Base-by-base conservation (phyloP, 352 stramenopile genomes). In the Phytophthora nicotianae region DNA sequence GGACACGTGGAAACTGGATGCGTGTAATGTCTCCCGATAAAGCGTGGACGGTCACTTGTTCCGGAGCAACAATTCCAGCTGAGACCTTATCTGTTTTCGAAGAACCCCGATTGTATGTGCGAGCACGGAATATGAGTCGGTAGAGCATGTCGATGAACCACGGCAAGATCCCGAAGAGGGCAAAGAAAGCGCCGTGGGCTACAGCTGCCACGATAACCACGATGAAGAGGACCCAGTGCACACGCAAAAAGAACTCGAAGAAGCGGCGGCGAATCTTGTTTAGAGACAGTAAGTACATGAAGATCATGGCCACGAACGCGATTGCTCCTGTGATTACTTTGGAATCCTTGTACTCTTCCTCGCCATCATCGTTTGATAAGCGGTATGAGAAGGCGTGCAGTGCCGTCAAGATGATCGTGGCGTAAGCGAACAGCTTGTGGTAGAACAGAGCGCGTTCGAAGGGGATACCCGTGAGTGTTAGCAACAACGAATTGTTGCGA, bases 381-480 rank as follows among this genome's bases (percentile, higher is more conserved):
- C 74, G 37, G 32, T 83, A 84, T 0, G 72, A 24, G 5, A 82
- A 29, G 0, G 58, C 77, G 32, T 86, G 77, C n/a, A 84, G 43
- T 0, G 23, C 61, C 9, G 60, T 37, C 16, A 81, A 47, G 1
- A 79, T 11, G 20, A 77, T 63, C 2, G 70, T 59, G 13, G 79
- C 38, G 37, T 72, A 48, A 7, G 59, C 72, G n/a, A 81, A 77
- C 6, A 82, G 33, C 32, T 81, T 81, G 65, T 83, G 77, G 51
- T 83, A 86, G 13, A 79, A 65, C 1, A 86, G 46, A 19, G 69
- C 60, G 10, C 77, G 62, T 42, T 86, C 74, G 35, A 80, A 86
- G 0, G 77, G 68, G 19, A 86, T 56, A 0, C 74, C 74, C 4
- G 69, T 77, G 9, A 38, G 32, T 38, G 32, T n/a, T 13, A 49